These are phyloP conservation scores for Quercus tomentella DNA, from an alignment of 331 rosid species.

Conservation along the genomic window DNA sequence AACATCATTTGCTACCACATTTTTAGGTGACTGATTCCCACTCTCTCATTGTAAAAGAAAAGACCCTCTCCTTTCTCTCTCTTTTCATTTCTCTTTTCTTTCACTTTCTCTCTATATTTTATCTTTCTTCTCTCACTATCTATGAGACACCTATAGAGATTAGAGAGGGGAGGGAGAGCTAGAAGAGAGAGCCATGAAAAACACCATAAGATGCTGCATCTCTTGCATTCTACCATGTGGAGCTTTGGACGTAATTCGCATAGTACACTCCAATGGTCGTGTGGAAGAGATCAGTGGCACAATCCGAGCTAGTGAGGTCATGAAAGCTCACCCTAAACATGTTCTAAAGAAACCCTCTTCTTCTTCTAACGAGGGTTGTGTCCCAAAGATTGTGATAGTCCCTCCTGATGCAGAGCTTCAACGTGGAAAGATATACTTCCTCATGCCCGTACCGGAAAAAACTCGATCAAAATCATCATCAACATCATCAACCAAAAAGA, in stretches of 20 bases:
- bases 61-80: not conserved
- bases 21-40: slow-evolving; percentile 40
- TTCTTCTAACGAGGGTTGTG: slow-evolving; percentile 38
- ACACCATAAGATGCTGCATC: slow-evolving; percentile 82
- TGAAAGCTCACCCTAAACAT: slow-evolving; percentile 85
- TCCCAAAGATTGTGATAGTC: slow-evolving; percentile 73
- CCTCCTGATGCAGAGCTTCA: slow-evolving; percentile 92
- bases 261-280: slow-evolving; percentile 81
- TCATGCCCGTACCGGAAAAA: slow-evolving; percentile 68
- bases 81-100: not conserved
- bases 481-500: slow-evolving; percentile 30
- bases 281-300: slow-evolving; percentile 82
- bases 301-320: slow-evolving; percentile 73
- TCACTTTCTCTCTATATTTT: not conserved
- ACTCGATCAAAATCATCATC: slow-evolving; percentile 11
- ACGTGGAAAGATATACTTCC: slow-evolving; percentile 98
- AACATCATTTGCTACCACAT: slow-evolving; percentile 17
- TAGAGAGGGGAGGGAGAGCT: not conserved
- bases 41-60: slow-evolving; percentile 26
- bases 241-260: slow-evolving; percentile 80
- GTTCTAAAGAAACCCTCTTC: slow-evolving; percentile 86
- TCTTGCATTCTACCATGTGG: slow-evolving; percentile 98
- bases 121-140: not conserved
- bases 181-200: slow-evolving; percentile 48
- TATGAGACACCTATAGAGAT: slow-evolving; percentile 23